Conservation (phyloP, 352 stramenopile species). For the Thalassiosira hispida region DNA sequence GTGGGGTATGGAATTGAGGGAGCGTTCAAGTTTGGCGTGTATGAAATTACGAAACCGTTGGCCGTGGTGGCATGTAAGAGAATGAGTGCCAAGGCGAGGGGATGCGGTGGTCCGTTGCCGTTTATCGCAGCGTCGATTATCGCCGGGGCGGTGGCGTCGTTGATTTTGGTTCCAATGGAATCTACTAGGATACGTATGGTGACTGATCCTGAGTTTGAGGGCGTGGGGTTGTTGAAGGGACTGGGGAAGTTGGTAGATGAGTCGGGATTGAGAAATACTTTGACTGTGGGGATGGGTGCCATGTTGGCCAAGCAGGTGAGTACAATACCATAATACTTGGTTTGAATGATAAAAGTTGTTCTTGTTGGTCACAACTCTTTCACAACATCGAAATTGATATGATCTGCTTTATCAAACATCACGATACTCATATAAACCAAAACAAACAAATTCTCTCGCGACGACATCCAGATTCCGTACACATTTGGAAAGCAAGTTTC, state of each 20-base stretch:
- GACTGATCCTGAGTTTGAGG: slow-evolving; percentile 48
- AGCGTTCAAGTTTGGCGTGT: slow-evolving; percentile 69
- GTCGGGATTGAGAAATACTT: slow-evolving; percentile 43
- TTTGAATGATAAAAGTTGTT: not conserved
- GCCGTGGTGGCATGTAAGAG: slow-evolving; percentile 27
- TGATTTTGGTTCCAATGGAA: slow-evolving; percentile 70
- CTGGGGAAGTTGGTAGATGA: slow-evolving; percentile 47
- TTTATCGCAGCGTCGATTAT: slow-evolving; percentile 58
- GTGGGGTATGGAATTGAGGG: slow-evolving; percentile 71
- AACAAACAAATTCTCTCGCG: not conserved
- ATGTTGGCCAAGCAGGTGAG: slow-evolving; percentile 69
- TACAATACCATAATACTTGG: not conserved
- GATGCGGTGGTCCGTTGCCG: slow-evolving; percentile 15
- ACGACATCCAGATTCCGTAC: slow-evolving; percentile 54
- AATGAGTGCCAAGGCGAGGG: slow-evolving; percentile 25
- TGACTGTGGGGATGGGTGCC: slow-evolving; percentile 56
- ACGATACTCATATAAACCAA: not conserved
- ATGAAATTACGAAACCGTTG: slow-evolving; percentile 63
- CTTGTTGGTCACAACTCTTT: not conserved
- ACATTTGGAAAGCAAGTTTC: slow-evolving; percentile 75
- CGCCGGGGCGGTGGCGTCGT: slow-evolving; percentile 58
- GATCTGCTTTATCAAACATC: not conserved
- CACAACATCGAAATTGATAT: not conserved
- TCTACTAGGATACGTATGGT: slow-evolving; percentile 65
- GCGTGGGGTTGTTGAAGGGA: slow-evolving; percentile 32